These are phyloP conservation scores for Rosa persica DNA, from an alignment of 306 rosid genomes.

Conservation along the genomic window DNA sequence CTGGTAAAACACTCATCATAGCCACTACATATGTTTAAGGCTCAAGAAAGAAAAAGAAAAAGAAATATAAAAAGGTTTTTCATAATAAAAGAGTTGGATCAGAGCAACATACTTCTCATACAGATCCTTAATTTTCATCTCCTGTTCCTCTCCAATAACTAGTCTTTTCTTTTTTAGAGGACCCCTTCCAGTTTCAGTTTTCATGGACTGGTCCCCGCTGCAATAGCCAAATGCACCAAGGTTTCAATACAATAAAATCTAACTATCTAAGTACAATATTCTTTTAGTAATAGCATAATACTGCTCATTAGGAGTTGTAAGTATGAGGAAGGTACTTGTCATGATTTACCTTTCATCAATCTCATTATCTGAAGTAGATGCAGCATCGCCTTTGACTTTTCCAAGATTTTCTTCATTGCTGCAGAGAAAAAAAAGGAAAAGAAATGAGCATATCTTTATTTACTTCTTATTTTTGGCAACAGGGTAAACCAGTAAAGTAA, in stretches of 20 bases:
- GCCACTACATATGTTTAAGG: neutral
- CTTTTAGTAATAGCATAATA: neutral
- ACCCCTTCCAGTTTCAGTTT: conserved; percentile 39
- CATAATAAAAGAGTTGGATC: conserved; percentile 10
- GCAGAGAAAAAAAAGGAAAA: conserved; percentile 21
- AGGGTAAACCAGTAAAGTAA: neutral
- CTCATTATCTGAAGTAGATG: conserved; percentile 42
- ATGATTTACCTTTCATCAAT: conserved; percentile 30
- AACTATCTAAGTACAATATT: neutral
- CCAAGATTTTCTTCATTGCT: conserved; percentile 39
- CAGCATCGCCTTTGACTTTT: conserved; percentile 33
- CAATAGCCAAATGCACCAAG: conserved; percentile 35
- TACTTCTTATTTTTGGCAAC: neutral
- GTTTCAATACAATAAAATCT: conserved; percentile 21
- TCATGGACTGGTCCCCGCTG: conserved; percentile 51
- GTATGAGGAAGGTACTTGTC: conserved; percentile 33
- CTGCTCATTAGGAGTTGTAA: conserved; percentile 13
- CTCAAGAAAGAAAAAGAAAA: neutral
- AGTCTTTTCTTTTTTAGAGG: conserved; percentile 60
- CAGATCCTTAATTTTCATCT: conserved; percentile 66
- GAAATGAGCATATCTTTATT: neutral
- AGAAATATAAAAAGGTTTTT: neutral
- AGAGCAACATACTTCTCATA: conserved; percentile 62
- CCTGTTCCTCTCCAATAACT: conserved; percentile 60
- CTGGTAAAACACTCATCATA: conserved; percentile 2